A percentile compares a stretch with the other conserved stretches of the same genome.
Evolutionary conservation across 805 yeast species (phyloP).

Genomic region (Candida corydali): DNA sequence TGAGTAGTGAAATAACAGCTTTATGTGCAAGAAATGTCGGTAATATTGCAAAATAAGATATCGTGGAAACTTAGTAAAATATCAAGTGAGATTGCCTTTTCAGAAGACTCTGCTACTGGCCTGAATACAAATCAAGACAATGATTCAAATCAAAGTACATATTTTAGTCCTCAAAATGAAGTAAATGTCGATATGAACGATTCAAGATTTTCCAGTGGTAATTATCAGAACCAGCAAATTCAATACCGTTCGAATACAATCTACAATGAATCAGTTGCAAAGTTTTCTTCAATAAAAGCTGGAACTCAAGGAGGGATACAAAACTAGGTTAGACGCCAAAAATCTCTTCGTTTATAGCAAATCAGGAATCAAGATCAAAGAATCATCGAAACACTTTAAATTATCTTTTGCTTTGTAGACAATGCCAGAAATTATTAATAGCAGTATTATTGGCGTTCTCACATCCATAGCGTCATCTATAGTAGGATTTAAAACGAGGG

Average conservation of each 20-base stretch:
- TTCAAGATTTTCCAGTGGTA: background rate
- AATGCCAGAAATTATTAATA: slow-evolving; percentile 34
- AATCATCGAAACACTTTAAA: slow-evolving; percentile 21
- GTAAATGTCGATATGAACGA: too few species aligned
- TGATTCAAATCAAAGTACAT: slow-evolving; percentile 4
- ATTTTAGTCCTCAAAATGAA: background rate
- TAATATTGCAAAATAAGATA: slow-evolving; percentile 27
- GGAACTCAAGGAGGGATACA: slow-evolving; percentile 14
- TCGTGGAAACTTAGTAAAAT: slow-evolving; percentile 39
- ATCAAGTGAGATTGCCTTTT: slow-evolving; percentile 43
- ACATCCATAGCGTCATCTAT: slow-evolving; percentile 31
- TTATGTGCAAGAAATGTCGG: slow-evolving; percentile 10
- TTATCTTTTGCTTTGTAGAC: slow-evolving; percentile 31
- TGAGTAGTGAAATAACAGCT: slow-evolving; percentile 15
- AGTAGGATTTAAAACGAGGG: slow-evolving; percentile 18
- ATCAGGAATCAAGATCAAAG: slow-evolving; percentile 18
- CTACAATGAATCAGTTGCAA: slow-evolving; percentile 22
- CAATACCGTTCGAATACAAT: slow-evolving; percentile 14
- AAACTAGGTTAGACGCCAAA: slow-evolving; percentile 16
- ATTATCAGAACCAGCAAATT: background rate
- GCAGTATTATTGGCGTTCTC: slow-evolving; percentile 20
- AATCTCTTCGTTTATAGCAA: slow-evolving; percentile 21
- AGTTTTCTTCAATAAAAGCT: slow-evolving; percentile 24
- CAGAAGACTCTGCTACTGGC: slow-evolving; percentile 44
- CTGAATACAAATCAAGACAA: slow-evolving; percentile 27